Percentiles rank a stretch among this genome's conserved stretches.
phyloP scores from a whole-genome alignment of 1,284 basidiomycete species.

The Trichosporon sp. region DNA sequence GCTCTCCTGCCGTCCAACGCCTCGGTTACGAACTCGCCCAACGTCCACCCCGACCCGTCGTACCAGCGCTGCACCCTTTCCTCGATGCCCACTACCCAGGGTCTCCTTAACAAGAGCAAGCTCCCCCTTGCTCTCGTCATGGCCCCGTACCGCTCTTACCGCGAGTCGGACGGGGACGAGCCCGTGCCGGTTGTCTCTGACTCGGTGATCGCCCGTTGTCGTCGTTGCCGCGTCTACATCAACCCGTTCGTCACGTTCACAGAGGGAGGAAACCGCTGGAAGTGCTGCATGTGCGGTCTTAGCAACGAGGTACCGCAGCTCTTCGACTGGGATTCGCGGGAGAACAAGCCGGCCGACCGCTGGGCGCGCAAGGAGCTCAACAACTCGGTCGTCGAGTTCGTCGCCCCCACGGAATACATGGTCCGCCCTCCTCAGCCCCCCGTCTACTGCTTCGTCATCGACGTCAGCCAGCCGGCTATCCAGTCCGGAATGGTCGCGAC shows the following conservation, averaged over 20 bases:
- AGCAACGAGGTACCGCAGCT: slow-evolving; percentile 98
- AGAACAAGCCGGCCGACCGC: slow-evolving; percentile 90
- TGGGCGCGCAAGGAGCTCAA: slow-evolving; percentile 94
- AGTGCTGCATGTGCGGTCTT: slow-evolving; percentile 99
- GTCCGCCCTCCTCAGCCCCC: slow-evolving; percentile 94
- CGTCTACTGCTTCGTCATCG: slow-evolving; percentile 94
- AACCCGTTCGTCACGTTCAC: slow-evolving; percentile 99
- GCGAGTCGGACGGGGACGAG: slow-evolving; percentile 54
- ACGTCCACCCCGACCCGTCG: slow-evolving; percentile 79
- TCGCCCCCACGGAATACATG: slow-evolving; percentile 99
- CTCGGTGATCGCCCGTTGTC: slow-evolving; percentile 93
- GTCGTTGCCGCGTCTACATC: slow-evolving; percentile 96
- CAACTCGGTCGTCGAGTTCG: slow-evolving; percentile 88
- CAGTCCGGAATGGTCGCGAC: slow-evolving; percentile 97
- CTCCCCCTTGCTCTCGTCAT: slow-evolving; percentile 86
- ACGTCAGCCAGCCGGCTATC: slow-evolving; percentile 87
- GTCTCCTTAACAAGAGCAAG: slow-evolving; percentile 86
- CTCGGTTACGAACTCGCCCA: slow-evolving; percentile 72
- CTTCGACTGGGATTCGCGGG: slow-evolving; percentile 95
- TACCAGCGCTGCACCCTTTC: slow-evolving; percentile 93
- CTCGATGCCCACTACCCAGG: slow-evolving; percentile 87
- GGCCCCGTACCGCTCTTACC: slow-evolving; percentile 82
- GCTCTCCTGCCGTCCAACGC: slow-evolving; percentile 80
- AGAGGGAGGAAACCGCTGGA: slow-evolving; percentile 97
- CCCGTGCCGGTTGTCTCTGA: slow-evolving; percentile 85